Base-by-base conservation (phyloP, 495 filamentous ascomycete genomes). In the Aspergillus taichungensis region DNA sequence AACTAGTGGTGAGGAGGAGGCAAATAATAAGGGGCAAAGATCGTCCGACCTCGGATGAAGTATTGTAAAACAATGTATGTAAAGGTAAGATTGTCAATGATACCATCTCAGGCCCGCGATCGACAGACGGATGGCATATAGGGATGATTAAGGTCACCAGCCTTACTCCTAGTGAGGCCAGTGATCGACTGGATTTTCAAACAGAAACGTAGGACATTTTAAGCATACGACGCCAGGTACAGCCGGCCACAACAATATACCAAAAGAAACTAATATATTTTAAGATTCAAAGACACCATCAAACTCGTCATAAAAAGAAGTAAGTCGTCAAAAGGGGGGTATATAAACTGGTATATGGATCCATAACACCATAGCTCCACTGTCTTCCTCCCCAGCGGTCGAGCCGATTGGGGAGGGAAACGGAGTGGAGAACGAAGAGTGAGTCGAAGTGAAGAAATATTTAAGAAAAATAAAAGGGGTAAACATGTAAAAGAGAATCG, bases 231-330 rank as follows among this genome's bases (percentile, higher is more conserved):
- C 14, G 36, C 13, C 33, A 13, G 9, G 13, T 28, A 34, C 34
- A 37, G 37, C 30, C 13, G 24, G 31, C 35, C 8, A 39, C n/a
- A 36, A 12, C 14, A 30, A 12, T 47, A 57, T 63, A 60, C 54
- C 41, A 44, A 60, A 57, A 57, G 31, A 42, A 52, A 52, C n/a
- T 57, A 57, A 43, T 40, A 42, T 44, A 60, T 11, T 14, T 43
- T 37, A 37, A 42, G 46, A 49, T 40, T 34, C 45, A 35, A 49
- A 52, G 47, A 45, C 51, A 53, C 42, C 61, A 49, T 68, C 50
- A 61, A 61, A 60, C 57, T 66, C 65, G 40, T 68, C 55, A 50
- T 50, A 41, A 35, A 54, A 49, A 45, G 43, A 47, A 57, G 41
- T 50, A 49, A 49, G 35, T 53, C 57, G 43, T 57, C 50, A 49